phyloP scores from a whole-genome alignment of 2,329 filamentous ascomycete genomes.

The Pleurostoma richardsiae region DNA sequence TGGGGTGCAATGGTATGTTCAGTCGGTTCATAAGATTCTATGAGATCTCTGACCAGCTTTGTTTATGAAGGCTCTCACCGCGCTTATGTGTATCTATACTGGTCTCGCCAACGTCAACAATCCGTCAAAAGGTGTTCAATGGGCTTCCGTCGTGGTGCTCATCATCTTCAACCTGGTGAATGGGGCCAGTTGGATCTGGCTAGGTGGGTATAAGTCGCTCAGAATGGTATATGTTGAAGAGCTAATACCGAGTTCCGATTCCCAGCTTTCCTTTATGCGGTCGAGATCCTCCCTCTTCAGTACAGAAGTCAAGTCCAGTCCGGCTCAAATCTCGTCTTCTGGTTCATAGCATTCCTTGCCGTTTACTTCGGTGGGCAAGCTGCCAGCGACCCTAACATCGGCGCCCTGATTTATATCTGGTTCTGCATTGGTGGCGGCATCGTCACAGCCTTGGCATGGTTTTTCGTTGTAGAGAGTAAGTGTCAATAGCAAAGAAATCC shows the following conservation, averaged over 20 bases:
- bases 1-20: background rate
- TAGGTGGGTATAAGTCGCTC: background rate
- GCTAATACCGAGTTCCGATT: background rate
- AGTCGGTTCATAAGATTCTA: background rate
- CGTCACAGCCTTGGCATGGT: background rate
- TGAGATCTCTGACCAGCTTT: background rate
- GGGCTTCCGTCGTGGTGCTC: background rate
- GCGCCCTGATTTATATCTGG: background rate
- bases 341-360: slow-evolving; percentile 1
- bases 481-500: background rate
- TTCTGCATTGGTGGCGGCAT: background rate
- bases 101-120: background rate
- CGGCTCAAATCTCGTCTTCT: background rate
- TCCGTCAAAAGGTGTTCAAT: background rate
- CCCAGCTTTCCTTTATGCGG: background rate
- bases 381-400: slow-evolving; percentile 1
- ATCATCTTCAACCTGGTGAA: slow-evolving; percentile 1
- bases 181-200: background rate
- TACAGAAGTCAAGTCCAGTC: slow-evolving; percentile 1
- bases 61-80: background rate
- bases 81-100: background rate
- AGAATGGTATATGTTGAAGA: background rate
- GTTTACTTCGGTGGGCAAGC: slow-evolving; percentile 1
- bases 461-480: slow-evolving; percentile 1
- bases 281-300: background rate